phyloP scores from a whole-genome alignment of 202 grass and related monocot species.

The Hordeum pubiflorum region DNA sequence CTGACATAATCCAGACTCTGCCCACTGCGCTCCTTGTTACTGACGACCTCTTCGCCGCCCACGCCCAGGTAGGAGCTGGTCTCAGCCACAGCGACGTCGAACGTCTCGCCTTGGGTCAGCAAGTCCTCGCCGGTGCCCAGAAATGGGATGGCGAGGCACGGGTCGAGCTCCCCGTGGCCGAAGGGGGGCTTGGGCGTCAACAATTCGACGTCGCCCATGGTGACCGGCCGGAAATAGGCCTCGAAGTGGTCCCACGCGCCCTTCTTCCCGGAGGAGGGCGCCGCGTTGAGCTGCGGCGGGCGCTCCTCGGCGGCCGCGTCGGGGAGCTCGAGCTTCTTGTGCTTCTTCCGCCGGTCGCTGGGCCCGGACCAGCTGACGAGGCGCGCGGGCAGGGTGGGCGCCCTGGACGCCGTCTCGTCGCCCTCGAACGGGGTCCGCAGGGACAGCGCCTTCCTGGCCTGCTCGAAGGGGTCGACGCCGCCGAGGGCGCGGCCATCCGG shows the following conservation, averaged over 20 bases:
- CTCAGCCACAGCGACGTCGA: constrained; percentile 39
- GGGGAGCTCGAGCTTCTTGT: constrained; percentile 52
- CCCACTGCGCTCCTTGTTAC: constrained; percentile 25
- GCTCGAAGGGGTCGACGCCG: constrained; percentile 43
- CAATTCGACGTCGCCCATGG: constrained; percentile 51
- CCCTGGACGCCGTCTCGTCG: constrained; percentile 60
- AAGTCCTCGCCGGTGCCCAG: constrained; percentile 22
- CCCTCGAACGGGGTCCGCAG: constrained; percentile 69
- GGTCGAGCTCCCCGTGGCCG: constrained; percentile 25
- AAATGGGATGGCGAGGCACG: constrained; percentile 47
- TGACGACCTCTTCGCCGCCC: constrained; percentile 39
- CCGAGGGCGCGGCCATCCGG: constrained; percentile 17
- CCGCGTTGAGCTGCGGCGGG: constrained; percentile 11
- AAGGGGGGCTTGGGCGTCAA: constrained; percentile 44
- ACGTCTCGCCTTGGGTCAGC: constrained; percentile 14
- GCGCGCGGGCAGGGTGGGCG: constrained; percentile 61
- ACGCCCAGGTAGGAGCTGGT: constrained; percentile 46
- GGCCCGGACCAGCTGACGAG: constrained; percentile 52
- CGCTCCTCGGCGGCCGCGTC: constrained; percentile 37
- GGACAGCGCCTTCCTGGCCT: constrained; percentile 76
- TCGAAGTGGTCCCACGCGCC: constrained; percentile 83
- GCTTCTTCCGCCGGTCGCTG: constrained; percentile 57
- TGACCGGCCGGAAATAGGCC: constrained; percentile 67
- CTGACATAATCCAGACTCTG: constrained; percentile 9
- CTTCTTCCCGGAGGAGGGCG: constrained; percentile 28